phyloP scores from a whole-genome alignment of 257 asterid genomes.

The Solanum okadae region DNA sequence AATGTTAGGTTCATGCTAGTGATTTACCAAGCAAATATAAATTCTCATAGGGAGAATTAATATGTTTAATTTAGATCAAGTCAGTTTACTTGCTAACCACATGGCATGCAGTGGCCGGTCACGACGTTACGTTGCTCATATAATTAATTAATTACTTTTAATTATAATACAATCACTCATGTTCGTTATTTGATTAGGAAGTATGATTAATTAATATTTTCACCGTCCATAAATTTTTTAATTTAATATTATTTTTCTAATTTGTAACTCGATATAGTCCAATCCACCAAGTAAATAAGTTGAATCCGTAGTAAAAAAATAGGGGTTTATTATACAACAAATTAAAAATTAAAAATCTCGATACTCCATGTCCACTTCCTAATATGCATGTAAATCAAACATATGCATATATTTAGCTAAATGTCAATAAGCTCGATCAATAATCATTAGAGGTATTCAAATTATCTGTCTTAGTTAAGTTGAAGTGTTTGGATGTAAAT shows the following conservation, averaged over 20 bases:
- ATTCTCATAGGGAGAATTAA: background rate
- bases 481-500: background rate
- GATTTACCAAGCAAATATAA: background rate
- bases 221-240: conserved; percentile 1
- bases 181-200: conserved; percentile 14
- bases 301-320: background rate
- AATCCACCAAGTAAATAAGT: background rate
- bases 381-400: background rate
- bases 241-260: background rate
- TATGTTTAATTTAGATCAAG: background rate
- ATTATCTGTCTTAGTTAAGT: background rate
- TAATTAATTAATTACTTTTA: background rate
- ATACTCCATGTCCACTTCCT: background rate
- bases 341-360: background rate
- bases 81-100: background rate
- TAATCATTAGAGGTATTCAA: background rate
- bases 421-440: background rate
- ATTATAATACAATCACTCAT: background rate
- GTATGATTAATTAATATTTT: conserved; percentile 3
- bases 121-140: background rate
- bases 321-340: background rate
- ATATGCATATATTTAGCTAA: background rate
- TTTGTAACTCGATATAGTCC: background rate
- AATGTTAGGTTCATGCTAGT: background rate
- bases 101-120: conserved; percentile 8